Percentiles rank a stretch among this genome's conserved stretches.
Conservation (phyloP, 2,329 filamentous ascomycete genomes). For the Alternaria atra region DNA sequence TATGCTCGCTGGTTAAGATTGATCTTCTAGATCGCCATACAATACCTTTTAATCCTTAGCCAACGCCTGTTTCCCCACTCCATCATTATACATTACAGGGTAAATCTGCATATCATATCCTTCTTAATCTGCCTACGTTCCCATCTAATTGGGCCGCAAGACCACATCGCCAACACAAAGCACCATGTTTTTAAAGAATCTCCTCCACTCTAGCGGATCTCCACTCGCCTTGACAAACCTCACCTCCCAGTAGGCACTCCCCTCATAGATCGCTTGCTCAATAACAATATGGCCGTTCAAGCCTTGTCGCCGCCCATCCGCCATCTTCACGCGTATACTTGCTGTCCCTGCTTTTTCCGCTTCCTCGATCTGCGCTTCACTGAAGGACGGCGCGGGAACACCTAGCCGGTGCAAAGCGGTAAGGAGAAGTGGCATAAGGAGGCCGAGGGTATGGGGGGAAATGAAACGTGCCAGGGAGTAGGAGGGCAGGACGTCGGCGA, state of each 20-base stretch:
- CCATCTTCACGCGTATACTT: constrained; percentile 76
- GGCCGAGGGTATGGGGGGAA: constrained; percentile 76
- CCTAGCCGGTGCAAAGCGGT: constrained; percentile 87
- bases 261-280: constrained; percentile 71
- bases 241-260: constrained; percentile 76
- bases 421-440: constrained; percentile 80
- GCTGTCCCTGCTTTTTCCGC: constrained; percentile 60
- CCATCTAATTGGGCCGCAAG: constrained; percentile 52
- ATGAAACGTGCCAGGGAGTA: constrained; percentile 92
- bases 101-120: background rate
- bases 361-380: constrained; percentile 40
- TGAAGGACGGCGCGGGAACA: constrained; percentile 69
- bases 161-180: constrained; percentile 87
- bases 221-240: constrained; percentile 94
- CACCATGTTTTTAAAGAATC: constrained; percentile 96
- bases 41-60: background rate
- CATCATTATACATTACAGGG: background rate
- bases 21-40: background rate
- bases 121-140: background rate
- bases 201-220: constrained; percentile 93
- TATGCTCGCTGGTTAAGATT: background rate
- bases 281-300: constrained; percentile 79
- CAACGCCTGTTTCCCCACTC: background rate
- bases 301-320: constrained; percentile 75
- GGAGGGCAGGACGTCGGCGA: constrained; percentile 88